Evolutionary conservation across 2,329 filamentous ascomycete genomes (phyloP).

Genomic region (Phoma sp.): DNA sequence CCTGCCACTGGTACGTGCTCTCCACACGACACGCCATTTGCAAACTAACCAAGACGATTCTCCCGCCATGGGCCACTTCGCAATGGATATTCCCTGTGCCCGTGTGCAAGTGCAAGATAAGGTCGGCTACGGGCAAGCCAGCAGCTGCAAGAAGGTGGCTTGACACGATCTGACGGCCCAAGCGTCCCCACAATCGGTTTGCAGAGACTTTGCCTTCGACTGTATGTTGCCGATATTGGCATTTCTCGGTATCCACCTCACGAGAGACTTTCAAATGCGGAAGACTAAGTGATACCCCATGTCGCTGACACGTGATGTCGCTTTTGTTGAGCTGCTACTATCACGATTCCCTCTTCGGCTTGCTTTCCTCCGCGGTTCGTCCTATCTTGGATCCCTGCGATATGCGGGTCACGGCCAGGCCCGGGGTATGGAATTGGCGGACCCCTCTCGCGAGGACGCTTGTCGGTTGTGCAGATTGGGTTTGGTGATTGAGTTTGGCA

Average conservation of each 20-base stretch:
- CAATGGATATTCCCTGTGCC: constrained; percentile 1
- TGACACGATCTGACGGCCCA: constrained; percentile 15
- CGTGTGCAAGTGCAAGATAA: background rate
- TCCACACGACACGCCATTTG: background rate
- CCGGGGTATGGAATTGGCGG: background rate
- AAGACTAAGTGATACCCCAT: background rate
- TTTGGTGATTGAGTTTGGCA: constrained; percentile 15
- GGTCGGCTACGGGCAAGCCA: background rate
- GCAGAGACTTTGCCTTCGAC: constrained; percentile 11
- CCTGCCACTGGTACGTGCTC: constrained; percentile 11
- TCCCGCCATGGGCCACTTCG: constrained; percentile 3
- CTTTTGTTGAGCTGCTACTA: constrained; percentile 13
- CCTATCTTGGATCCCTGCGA: constrained; percentile 12
- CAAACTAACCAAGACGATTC: constrained; percentile 19
- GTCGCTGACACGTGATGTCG: constrained; percentile 6
- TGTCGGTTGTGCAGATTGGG: background rate
- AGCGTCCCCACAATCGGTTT: constrained; percentile 8
- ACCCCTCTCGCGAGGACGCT: background rate
- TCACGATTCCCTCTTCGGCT: constrained; percentile 4
- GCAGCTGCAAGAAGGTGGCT: constrained; percentile 1
- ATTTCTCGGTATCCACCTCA: constrained; percentile 10
- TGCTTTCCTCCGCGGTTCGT: constrained; percentile 6
- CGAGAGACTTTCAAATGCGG: background rate
- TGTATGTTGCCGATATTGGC: constrained; percentile 17
- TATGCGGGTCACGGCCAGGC: constrained; percentile 5